Base-by-base conservation (phyloP, 2,329 filamentous ascomycete genomes). In the Aspergillus tanneri region DNA sequence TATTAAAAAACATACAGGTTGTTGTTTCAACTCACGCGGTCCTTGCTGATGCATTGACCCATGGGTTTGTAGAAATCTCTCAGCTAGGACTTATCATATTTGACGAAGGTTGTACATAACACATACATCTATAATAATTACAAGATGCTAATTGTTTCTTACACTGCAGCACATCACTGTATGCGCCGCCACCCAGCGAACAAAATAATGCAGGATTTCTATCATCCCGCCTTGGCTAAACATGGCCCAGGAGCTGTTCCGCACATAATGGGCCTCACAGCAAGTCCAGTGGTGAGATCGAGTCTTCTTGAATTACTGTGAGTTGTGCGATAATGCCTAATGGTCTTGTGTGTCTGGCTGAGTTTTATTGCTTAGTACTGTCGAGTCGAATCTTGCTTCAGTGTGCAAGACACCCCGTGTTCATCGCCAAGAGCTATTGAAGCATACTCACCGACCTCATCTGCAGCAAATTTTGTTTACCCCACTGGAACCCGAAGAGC, bases 51-150 rank as follows among this genome's bases (percentile, higher is more conserved):
- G 88, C 88, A 2, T 74, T 95, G 32, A 73, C 70, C 1, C 88
- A 93, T 69, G 87, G 78, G 0, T 95, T 95, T 63, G 79, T 95
- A 2, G 74, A 65, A 2, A 78, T 95, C 59, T 63, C 73, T 0
- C 74, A 73, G 2, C 68, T 95, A 18, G 77, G 84, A 4, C 72
- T 96, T 4, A 70, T 95, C 12, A 78, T 95, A 0, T 87, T 95
- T 58, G 90, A 96, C 61, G 90, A 96, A 82, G 88, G 88, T 86
- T 63, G 45, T n/a, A n/a, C n/a, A n/a, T n/a, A n/a, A n/a, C n/a
- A n/a, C n/a, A n/a, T n/a, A n/a, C n/a, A n/a, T n/a, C n/a, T n/a
- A n/a, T n/a, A n/a, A n/a, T n/a, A n/a, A n/a, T n/a, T 46, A 7
- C 10, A 14, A 32, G 11, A 16, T 19, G 21, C n/a, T 23, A 9